Evolutionary conservation across 2,329 filamentous ascomycete species (phyloP).

Genomic region (Curvularia sp.): DNA sequence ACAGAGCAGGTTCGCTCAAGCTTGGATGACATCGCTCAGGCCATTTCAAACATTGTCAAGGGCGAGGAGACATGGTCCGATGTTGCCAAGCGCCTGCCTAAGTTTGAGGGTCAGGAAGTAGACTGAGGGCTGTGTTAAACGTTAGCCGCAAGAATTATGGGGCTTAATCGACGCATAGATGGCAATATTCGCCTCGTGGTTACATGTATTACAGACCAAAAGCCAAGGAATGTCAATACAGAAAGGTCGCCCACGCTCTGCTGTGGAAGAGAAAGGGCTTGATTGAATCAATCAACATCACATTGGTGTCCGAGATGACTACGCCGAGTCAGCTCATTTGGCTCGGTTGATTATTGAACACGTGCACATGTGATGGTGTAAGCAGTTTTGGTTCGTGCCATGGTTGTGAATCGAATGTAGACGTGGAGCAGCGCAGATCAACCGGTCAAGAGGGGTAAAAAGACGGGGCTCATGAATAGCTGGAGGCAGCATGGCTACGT

Average conservation of each 20-base stretch:
- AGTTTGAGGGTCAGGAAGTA: conserved; percentile 67
- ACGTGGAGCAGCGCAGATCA: neutral
- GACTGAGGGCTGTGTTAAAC: conserved; percentile 26
- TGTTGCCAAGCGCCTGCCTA: conserved; percentile 77
- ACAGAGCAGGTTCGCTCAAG: conserved; percentile 88
- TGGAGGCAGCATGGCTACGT: neutral
- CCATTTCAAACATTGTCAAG: conserved; percentile 69
- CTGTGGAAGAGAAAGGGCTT: neutral
- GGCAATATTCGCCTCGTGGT: neutral
- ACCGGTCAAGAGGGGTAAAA: neutral
- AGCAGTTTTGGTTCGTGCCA: neutral
- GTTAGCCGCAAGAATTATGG: neutral
- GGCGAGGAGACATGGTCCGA: conserved; percentile 73
- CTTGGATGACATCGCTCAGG: conserved; percentile 78
- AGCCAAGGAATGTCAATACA: neutral
- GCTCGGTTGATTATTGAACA: neutral
- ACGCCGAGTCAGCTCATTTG: neutral
- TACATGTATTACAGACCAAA: neutral
- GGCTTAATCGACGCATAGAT: neutral
- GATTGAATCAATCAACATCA: neutral
- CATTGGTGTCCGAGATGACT: neutral
- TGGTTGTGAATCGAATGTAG: neutral
- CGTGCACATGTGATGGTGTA: neutral
- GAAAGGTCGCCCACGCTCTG: neutral
- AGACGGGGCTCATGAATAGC: neutral